These are phyloP conservation scores for Chaetomium tenue DNA, from an alignment of 495 filamentous ascomycete species.

Conservation along the genomic window DNA sequence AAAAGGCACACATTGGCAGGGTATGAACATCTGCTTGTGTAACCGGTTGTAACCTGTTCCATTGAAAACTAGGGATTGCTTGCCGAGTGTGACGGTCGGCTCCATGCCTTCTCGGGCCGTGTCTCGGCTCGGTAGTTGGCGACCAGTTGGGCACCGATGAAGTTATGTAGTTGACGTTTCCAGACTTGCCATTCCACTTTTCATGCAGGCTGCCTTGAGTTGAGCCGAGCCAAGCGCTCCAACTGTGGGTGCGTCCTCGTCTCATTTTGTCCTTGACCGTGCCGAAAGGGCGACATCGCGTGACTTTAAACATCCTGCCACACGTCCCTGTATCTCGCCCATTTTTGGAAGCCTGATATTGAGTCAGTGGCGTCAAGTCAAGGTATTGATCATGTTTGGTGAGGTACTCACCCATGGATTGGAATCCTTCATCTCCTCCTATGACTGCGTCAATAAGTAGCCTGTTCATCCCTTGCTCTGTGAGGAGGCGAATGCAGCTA, in stretches of 20 bases:
- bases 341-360: constrained; percentile 48
- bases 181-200: neutral
- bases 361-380: constrained; percentile 3
- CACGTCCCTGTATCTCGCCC: constrained; percentile 49
- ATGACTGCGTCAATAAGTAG: constrained; percentile 49
- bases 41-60: neutral
- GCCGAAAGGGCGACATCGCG: neutral
- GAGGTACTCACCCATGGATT: constrained; percentile 44
- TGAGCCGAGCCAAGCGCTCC: neutral
- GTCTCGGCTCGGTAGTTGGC: neutral
- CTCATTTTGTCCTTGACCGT: neutral
- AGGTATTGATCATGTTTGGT: neutral
- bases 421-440: constrained; percentile 46
- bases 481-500: constrained; percentile 42
- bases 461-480: constrained; percentile 41
- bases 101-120: neutral
- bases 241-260: neutral
- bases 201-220: neutral
- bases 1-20: neutral
- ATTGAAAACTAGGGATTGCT: neutral
- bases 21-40: neutral
- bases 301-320: constrained; percentile 41
- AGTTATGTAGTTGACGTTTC: neutral
- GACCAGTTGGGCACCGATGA: neutral
- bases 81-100: neutral